Percentiles rank a stretch among this genome's conserved stretches.
Evolutionary conservation across 2,329 filamentous ascomycete genomes (phyloP).

Genomic region (Macroventuria anomochaeta): DNA sequence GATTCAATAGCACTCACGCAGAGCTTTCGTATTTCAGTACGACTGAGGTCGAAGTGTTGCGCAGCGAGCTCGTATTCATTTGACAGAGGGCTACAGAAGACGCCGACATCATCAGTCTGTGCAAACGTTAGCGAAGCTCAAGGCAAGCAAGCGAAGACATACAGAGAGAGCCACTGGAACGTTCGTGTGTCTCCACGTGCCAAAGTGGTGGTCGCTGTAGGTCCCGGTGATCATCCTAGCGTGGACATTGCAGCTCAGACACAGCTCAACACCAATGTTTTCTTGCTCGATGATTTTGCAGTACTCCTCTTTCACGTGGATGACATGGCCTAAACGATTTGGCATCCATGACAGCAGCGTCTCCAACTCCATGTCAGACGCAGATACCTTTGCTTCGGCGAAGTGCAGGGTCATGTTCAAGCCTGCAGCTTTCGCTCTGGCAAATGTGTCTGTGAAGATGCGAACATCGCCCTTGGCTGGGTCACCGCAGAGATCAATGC

Average conservation of each 20-base stretch:
- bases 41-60: constrained; percentile 68
- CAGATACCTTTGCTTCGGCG: constrained; percentile 69
- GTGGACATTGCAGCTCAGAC: constrained; percentile 80
- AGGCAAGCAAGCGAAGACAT: constrained; percentile 49
- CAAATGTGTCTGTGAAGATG: constrained; percentile 66
- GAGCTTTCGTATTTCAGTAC: constrained; percentile 59
- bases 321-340: constrained; percentile 77
- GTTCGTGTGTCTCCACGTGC: constrained; percentile 69
- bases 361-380: constrained; percentile 65
- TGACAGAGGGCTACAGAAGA: constrained; percentile 77
- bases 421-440: constrained; percentile 60
- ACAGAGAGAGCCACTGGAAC: constrained; percentile 69
- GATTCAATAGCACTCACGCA: constrained; percentile 67
- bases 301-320: constrained; percentile 70
- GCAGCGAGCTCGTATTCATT: constrained; percentile 79
- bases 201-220: constrained; percentile 75
- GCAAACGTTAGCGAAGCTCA: constrained; percentile 16
- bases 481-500: constrained; percentile 80
- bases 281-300: constrained; percentile 62
- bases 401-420: constrained; percentile 78
- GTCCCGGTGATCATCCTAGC: constrained; percentile 73
- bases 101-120: constrained; percentile 82
- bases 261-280: constrained; percentile 74
- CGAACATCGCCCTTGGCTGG: constrained; percentile 68
- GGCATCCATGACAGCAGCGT: constrained; percentile 71